Evolutionary conservation across 345 rosid species (phyloP).

Genomic region (Chamaenerion angustifolium): DNA sequence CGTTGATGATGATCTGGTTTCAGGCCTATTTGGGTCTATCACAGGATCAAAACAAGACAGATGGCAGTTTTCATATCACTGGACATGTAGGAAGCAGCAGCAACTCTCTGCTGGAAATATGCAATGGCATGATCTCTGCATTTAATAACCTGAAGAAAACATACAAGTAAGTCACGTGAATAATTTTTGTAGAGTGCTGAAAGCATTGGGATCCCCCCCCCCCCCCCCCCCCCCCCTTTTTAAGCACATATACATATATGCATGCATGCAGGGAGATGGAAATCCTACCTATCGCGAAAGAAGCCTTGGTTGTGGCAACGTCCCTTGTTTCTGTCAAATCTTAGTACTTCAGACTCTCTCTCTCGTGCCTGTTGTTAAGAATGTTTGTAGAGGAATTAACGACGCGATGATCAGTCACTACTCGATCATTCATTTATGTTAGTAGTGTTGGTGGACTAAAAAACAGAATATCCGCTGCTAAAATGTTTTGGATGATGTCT

Average conservation of each 20-base stretch:
- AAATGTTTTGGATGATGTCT: too few species aligned
- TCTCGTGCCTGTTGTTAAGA: too few species aligned
- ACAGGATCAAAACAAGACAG: slow-evolving; percentile 6
- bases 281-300: slow-evolving; percentile 52
- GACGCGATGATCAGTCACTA: too few species aligned
- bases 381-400: too few species aligned
- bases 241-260: background rate
- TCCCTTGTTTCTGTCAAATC: slow-evolving; percentile 24
- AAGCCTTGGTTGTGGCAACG: slow-evolving; percentile 66
- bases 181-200: background rate
- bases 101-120: slow-evolving; percentile 35
- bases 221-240: background rate
- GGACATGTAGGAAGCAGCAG: slow-evolving; percentile 7
- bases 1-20: background rate
- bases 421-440: too few species aligned
- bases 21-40: slow-evolving; percentile 49
- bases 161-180: slow-evolving; percentile 30
- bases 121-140: slow-evolving; percentile 44
- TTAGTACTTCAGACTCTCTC: slow-evolving; percentile 4
- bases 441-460: too few species aligned
- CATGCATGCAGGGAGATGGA: slow-evolving; percentile 40
- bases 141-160: slow-evolving; percentile 29
- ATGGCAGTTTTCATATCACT: slow-evolving; percentile 7
- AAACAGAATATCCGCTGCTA: too few species aligned
- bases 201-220: background rate